These are phyloP conservation scores for Chaetomidium leptoderma DNA, from an alignment of 495 filamentous ascomycete genomes.

Conservation along the genomic window DNA sequence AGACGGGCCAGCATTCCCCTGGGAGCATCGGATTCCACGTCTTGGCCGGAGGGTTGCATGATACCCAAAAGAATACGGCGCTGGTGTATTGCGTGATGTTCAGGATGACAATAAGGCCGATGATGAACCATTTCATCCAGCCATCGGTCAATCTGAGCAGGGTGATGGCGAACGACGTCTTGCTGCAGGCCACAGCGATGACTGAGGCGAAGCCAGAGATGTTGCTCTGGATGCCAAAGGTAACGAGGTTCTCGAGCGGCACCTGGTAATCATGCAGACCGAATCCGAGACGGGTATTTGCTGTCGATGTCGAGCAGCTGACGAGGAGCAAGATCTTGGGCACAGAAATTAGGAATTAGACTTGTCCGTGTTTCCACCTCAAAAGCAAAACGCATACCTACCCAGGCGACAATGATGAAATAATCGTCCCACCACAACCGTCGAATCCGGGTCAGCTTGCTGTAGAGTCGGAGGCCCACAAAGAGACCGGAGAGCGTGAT, in stretches of 20 bases:
- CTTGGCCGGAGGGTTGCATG: conserved; percentile 37
- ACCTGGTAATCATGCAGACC: conserved; percentile 16
- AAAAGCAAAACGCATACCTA: too few species aligned
- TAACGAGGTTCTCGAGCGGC: conserved; percentile 13
- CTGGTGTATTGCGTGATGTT: conserved; percentile 39
- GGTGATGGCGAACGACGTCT: conserved; percentile 37
- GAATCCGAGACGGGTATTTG: conserved; percentile 19
- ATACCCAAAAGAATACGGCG: conserved; percentile 38
- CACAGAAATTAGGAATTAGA: not conserved
- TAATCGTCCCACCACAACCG: conserved; percentile 35
- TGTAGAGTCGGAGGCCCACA: conserved; percentile 32
- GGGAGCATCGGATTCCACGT: conserved; percentile 28
- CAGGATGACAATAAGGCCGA: conserved; percentile 33
- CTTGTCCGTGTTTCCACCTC: too few species aligned
- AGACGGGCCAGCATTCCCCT: conserved; percentile 36
- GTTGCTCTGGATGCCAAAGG: conserved; percentile 20
- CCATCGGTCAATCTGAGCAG: conserved; percentile 28
- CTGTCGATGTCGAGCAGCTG: conserved; percentile 10
- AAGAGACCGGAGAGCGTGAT: conserved; percentile 24
- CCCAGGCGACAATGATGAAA: conserved; percentile 34
- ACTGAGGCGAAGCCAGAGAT: conserved; percentile 24
- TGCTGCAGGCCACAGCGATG: conserved; percentile 28
- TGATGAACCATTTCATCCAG: conserved; percentile 23
- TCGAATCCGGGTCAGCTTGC: conserved; percentile 27
- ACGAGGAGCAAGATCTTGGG: conserved; percentile 18